Base-by-base conservation (phyloP, 441 rosid genomes). In the Bocquillonia castaneifolia region DNA sequence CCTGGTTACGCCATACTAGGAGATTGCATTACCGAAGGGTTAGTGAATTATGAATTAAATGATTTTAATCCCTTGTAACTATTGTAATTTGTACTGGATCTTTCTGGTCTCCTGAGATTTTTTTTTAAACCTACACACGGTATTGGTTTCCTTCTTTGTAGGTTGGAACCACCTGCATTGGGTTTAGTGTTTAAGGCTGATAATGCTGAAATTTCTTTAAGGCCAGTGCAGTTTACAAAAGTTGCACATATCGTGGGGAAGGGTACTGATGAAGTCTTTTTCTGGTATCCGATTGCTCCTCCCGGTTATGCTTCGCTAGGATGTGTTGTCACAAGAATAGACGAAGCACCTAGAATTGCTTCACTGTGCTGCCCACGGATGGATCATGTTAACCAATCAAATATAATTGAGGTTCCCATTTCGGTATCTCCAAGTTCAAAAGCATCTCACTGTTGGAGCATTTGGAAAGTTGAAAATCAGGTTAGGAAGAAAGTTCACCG, bases 381-480 rank as follows among this genome's bases (percentile, higher is more conserved):
- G 84, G 94, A 96, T 87, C 86, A 89, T 72, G 96, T 96, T 73
- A 84, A 83, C 84, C 98, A 90, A 73, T 80, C 89, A 70, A 92
- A 85, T 80, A 86, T 93, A 71, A 72, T 68, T 73, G 99, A 96
- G 55, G 68, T 83, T 73, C 92, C 97, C 53, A 74, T 88, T 73
- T 84, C 96, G 26, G 92, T 92, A 83, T 90, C 93, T 59, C 84
- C 88, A 47, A 86, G 86, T 77, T 83, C 96, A 66, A 91, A 82
- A 82, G 80, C 85, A 52, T 86, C 88, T 72, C 96, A 88, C 62
- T 82, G 88, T 85, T 95, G 98, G 99, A 89, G 98, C 84, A 79
- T 95, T 76, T 95, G 99, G 99, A 92, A 84, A 83, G 89, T 95
- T 76, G 96, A 89, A 73, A 95, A 95, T 84, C 99, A 92, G 99